Base-by-base conservation (phyloP, 495 filamentous ascomycete genomes). In the Alectoria sarmentosa region DNA sequence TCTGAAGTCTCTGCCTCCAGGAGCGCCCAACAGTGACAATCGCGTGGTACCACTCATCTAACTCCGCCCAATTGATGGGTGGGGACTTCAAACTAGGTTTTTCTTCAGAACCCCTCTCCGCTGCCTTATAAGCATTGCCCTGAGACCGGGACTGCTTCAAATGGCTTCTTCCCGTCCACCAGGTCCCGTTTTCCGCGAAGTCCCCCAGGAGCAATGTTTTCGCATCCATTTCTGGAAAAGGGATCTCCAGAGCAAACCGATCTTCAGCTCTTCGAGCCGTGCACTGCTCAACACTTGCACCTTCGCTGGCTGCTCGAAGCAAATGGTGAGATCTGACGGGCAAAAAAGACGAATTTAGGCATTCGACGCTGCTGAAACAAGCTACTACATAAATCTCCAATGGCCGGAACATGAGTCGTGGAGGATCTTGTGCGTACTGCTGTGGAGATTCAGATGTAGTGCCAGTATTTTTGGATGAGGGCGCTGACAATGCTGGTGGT, bases 141-240 rank as follows among this genome's bases (percentile, higher is more conserved):
- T 48, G 55, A 30, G 63, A 19, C 48, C 66, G 58, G 21, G n/a
- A 7, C 11, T 38, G 41, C 28, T 66, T 46, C 11, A 46, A 30
- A 56, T 69, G 62, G 26, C 34, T 60, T 52, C 49, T 79, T 28
- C 86, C 87, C 60, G 84, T 88, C 90, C 90, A 94, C 90, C 90
- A 94, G 19, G 83, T 83, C 3, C 90, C 90, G 71, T 93, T 94
- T 72, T 94, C 90, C 0, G 87, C 87, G 66, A 94, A 76, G 65
- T 93, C 84, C 19, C 90, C 90, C n/a, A 91, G 72, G 17, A 93
- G 79, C 17, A 94, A 77, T 0, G 89, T 86, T 73, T 92, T 94
- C 0, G 88, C 83, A 73, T 94, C 90, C 34, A 91, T 74, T 60
- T 85, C 82, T 34, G 82, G 83, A 6, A 82, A 66, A 11, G 69